Percentiles rank a stretch among this genome's conserved stretches.
These are phyloP conservation scores for Pleurotus djamor DNA, from an alignment of 768 basidiomycete genomes.

Conservation along the genomic window DNA sequence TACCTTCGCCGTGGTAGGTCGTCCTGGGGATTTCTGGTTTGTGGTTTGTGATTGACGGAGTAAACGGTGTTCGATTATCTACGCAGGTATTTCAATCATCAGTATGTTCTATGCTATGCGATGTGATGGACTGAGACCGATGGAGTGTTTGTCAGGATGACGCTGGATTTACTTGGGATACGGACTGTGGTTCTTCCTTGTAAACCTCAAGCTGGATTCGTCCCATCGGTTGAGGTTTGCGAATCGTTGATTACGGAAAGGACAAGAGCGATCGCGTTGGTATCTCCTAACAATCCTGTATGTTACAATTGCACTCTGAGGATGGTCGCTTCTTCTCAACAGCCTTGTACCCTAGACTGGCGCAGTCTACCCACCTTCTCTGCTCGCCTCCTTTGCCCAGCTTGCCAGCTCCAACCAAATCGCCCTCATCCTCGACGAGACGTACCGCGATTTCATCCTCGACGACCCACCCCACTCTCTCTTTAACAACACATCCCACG, in stretches of 20 bases:
- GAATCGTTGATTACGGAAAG: slow-evolving; percentile 48
- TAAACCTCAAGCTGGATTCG: slow-evolving; percentile 48
- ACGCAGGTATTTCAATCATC: slow-evolving; percentile 68
- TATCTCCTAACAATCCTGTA: slow-evolving; percentile 80
- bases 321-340: no score
- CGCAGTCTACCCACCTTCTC: slow-evolving; percentile 54
- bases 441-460: slow-evolving; percentile 81
- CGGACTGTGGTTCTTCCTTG: slow-evolving; percentile 54
- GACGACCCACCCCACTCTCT: slow-evolving; percentile 48
- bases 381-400: slow-evolving; percentile 56
- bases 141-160: slow-evolving; percentile 47
- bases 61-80: no score
- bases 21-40: no score
- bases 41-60: no score
- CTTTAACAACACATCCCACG: slow-evolving; percentile 36
- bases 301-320: no score
- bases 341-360: no score
- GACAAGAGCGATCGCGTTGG: slow-evolving; percentile 70
- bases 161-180: slow-evolving; percentile 60
- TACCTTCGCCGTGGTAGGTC: slow-evolving; percentile 68
- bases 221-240: slow-evolving; percentile 54
- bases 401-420: slow-evolving; percentile 54
- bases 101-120: slow-evolving; percentile 31
- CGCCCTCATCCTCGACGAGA: slow-evolving; percentile 83
- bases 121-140: neutral